Base-by-base conservation (phyloP, 2,329 filamentous ascomycete genomes). In the Fusarium begoniae region DNA sequence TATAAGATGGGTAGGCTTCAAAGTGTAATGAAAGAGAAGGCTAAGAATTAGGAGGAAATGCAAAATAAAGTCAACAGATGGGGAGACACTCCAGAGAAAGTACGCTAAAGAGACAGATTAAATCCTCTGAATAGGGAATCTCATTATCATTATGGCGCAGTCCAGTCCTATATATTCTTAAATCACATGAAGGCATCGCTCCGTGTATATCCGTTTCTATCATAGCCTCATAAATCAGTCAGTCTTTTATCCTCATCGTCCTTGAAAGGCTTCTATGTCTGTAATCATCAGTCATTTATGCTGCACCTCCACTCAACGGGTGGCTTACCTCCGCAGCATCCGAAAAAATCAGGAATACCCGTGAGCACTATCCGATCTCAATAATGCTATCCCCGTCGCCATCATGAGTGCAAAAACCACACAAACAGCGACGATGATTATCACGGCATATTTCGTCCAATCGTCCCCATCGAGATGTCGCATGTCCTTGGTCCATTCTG, bases 401-500 rank as follows among this genome's bases (percentile, higher is more conserved):
- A 66, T 51, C 26, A 65, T 43, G 10, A 66, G 17, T 1, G 26
- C 4, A 35, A 67, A 58, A 10, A 44, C 38, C 5, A 57, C 61
- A 30, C 32, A 57, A 15, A 47, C 65, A 9, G 51, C 40, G 15
- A 38, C 24, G 14, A 66, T 66, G 8, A 68, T 56, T 22, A 71
- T 59, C 20, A 45, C 30, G 0, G 68, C 55, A 30, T 57, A 71
- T 41, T 53, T 60, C 7, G 32, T 59, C 53, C 66, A 59, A 5
- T 71, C 68, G 18, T 59, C 54, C 4, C 63, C 66, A 0, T 47
- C 18, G 2, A 61, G 48, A 8, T 64, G 48, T 22, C 68, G 47
- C 48, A 71, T 26, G 22, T 70, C 66, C 6, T 66, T 71, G 13
- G 68, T 71, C 68, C 68, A 71, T 28, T 70, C 44, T 20, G 68